Evolutionary conservation across 2,329 filamentous ascomycete genomes (phyloP).

Genomic region (Fusarium papillatum): DNA sequence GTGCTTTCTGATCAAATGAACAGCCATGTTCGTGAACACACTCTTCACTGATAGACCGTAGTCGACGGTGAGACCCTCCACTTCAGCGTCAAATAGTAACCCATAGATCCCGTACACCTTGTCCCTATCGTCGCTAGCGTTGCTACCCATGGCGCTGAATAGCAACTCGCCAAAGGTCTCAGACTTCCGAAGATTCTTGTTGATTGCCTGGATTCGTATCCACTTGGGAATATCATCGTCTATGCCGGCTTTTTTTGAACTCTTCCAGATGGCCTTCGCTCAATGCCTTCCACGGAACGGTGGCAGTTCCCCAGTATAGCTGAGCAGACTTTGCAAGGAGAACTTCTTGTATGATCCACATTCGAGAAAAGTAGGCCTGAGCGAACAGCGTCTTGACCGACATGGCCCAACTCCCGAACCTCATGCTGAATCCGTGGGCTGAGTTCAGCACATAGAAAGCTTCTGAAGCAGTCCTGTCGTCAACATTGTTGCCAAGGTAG

Average conservation of each 20-base stretch:
- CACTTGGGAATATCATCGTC: not conserved
- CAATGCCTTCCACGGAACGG: not conserved
- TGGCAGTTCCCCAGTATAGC: not conserved
- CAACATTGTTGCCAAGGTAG: not conserved
- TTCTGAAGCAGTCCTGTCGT: accelerated
- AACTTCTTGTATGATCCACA: not conserved
- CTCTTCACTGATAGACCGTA: not conserved
- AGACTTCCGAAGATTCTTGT: not conserved
- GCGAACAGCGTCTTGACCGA: not conserved
- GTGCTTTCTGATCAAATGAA: not conserved
- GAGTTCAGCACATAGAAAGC: not conserved
- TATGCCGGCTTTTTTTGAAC: not conserved
- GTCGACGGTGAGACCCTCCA: not conserved
- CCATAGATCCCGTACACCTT: not conserved
- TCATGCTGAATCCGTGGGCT: no score
- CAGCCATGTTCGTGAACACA: not conserved
- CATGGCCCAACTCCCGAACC: no score
- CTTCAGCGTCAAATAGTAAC: not conserved
- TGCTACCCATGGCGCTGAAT: not conserved
- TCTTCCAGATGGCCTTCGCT: not conserved
- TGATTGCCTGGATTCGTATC: not conserved
- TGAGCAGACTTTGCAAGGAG: not conserved
- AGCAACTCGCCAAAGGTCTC: not conserved
- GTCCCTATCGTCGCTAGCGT: not conserved
- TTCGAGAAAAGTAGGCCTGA: not conserved